Base-by-base conservation (phyloP, 208 protist species). In the Trypanosoma melophagium region DNA sequence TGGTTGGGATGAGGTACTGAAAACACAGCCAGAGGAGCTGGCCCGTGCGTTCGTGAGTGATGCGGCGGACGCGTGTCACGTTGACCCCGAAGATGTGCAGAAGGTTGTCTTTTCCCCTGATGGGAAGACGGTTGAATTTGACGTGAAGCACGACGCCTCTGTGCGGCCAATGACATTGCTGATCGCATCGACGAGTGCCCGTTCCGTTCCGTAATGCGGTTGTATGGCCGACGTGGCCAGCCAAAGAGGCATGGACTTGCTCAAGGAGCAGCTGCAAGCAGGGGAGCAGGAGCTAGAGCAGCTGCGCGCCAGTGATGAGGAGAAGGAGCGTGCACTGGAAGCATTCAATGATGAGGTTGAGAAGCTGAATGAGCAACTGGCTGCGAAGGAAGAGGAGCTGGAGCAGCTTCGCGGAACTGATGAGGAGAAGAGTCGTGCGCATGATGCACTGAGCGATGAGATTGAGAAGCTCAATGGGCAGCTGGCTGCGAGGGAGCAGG, bases 161-260 rank as follows among this genome's bases (percentile, higher is more conserved):
- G 28, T 59, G 19, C 17, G 7, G 5, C 40, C 0, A 35, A 61
- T 0, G 40, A 44, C 8, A 22, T 61, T 38, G 16, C 28, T 1
- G 19, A 44, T 2, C 57, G 41, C 3, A 40, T 54, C 4, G 41
- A 54, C 19, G 45, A 51, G 60, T 41, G 16, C 7, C 44, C 45
- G 19, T 54, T 65, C 41, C 45, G 41, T 40, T 65, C 60, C 1
- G 40, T 61, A 19, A 61, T 61, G 57, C 57, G 57, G 10, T 8
- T 65, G 16, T 28, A 65, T 21, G 16, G 31, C 19, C 24, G 60
- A 41, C 24, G 60, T 22, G 41, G 49, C 10, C 17, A 28, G 9
- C 45, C 60, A 47, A 54, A 65, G 28, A 51, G 57, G 41, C 12
- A n/a, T 31, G 35, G 57, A 61, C 22, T 35, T 51, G 38, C 21